A percentile compares a stretch with the other conserved stretches of the same genome.
These are phyloP conservation scores for Fusarium sp. DNA, from an alignment of 2,329 filamentous ascomycete species.

Conservation along the genomic window DNA sequence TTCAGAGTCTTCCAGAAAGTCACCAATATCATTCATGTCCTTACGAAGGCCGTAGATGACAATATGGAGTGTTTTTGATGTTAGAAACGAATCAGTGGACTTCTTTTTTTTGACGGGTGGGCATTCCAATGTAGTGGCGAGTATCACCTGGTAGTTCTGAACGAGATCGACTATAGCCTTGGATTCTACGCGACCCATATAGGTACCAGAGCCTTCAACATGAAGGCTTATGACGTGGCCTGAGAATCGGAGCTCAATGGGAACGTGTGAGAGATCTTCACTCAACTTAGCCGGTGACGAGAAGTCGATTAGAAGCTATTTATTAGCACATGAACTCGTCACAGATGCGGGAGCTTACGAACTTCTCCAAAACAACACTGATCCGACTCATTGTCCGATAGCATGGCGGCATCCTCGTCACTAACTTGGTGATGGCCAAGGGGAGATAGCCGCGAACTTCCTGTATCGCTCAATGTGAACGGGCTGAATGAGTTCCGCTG, in stretches of 20 bases:
- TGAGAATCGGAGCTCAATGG: background rate
- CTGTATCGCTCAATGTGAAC: background rate
- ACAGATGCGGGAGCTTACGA: background rate
- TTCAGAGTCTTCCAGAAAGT: background rate
- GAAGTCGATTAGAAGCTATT: background rate
- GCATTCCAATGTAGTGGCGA: background rate
- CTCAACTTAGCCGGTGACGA: background rate
- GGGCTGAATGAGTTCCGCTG: background rate
- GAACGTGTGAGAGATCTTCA: background rate
- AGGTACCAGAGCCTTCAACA: background rate
- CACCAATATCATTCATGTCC: background rate
- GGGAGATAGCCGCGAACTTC: background rate
- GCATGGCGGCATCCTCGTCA: background rate
- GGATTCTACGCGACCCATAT: background rate
- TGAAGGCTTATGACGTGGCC: background rate
- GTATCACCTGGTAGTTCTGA: background rate
- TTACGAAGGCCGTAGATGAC: background rate
- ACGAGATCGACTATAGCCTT: background rate
- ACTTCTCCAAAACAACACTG: background rate
- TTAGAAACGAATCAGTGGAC: background rate
- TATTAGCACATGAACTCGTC: background rate
- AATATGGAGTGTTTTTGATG: background rate
- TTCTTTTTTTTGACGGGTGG: background rate
- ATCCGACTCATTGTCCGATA: background rate
- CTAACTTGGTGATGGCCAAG: fast-evolving